Percentiles rank a stretch among this genome's conserved stretches.
Evolutionary conservation across 768 basidiomycete genomes (phyloP).

Genomic region (Leccinum variicolor): DNA sequence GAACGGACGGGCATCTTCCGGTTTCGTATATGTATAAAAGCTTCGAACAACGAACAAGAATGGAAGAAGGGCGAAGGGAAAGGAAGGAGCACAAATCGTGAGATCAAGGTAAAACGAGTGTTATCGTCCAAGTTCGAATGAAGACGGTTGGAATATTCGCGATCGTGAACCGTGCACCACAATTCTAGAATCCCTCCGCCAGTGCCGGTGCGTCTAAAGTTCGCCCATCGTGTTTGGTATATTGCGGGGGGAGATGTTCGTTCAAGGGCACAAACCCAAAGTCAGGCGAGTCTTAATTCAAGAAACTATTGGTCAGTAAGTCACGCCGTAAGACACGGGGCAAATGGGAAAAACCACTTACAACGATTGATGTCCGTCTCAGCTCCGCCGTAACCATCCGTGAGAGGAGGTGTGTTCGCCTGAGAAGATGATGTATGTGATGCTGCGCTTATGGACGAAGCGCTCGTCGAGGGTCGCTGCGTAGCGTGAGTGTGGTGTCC

Average conservation of each 20-base stretch:
- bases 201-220: constrained; percentile 35
- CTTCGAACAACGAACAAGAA: constrained; percentile 32
- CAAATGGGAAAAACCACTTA: constrained; percentile 46
- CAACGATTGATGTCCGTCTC: constrained; percentile 82
- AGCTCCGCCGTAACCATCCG: constrained; percentile 55
- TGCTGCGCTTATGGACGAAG: constrained; percentile 73
- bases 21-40: constrained; percentile 29
- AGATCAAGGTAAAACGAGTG: constrained; percentile 26
- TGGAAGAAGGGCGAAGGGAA: constrained; percentile 10
- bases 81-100: constrained; percentile 35
- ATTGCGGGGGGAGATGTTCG: constrained; percentile 65
- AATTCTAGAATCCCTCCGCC: constrained; percentile 29
- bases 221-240: constrained; percentile 55
- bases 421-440: constrained; percentile 76
- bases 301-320: constrained; percentile 47
- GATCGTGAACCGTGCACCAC: constrained; percentile 27
- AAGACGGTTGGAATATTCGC: constrained; percentile 26
- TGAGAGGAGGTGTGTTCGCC: constrained; percentile 76
- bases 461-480: constrained; percentile 66
- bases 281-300: constrained; percentile 68
- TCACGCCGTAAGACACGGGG: constrained; percentile 34
- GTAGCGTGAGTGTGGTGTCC: constrained; percentile 29
- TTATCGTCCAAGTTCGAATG: constrained; percentile 32
- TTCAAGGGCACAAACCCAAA: constrained; percentile 83
- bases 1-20: constrained; percentile 33